Evolutionary conservation across 768 basidiomycete genomes (phyloP).

Genomic region (Crassisporium funariophilum): DNA sequence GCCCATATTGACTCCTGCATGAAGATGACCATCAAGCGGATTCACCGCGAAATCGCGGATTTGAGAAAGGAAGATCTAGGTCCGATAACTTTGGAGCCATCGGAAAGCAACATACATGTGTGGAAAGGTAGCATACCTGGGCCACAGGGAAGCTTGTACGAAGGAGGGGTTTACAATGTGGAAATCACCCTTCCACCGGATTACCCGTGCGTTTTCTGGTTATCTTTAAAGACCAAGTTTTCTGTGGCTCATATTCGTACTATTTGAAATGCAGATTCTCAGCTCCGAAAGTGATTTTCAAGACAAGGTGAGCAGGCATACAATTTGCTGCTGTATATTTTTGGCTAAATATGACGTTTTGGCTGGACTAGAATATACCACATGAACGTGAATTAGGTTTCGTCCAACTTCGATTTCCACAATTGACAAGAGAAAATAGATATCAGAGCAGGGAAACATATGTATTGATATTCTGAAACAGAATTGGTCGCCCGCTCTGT

Average conservation of each 20-base stretch:
- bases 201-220: conserved; percentile 68
- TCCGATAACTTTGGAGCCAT: conserved; percentile 65
- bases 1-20: too few relatives aligned
- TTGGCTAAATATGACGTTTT: conserved; percentile 2
- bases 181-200: conserved; percentile 68
- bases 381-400: conserved; percentile 72
- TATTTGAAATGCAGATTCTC: conserved; percentile 56
- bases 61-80: conserved; percentile 84
- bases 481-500: conserved; percentile 93
- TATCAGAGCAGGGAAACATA: conserved; percentile 74
- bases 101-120: conserved; percentile 62
- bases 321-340: background rate
- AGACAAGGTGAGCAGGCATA: conserved; percentile 55
- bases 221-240: background rate
- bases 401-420: conserved; percentile 2
- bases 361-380: conserved; percentile 75
- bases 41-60: conserved; percentile 80
- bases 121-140: conserved; percentile 84
- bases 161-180: conserved; percentile 74
- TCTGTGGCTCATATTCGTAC: conserved; percentile 4
- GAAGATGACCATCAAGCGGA: conserved; percentile 79
- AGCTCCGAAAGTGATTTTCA: conserved; percentile 75
- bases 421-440: conserved; percentile 33
- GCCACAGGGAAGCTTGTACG: conserved; percentile 81
- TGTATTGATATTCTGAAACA: conserved; percentile 92